A percentile compares a stretch with the other conserved stretches of the same genome.
Conservation (phyloP, 371 early-diverging fungal species). For the Syncephalastrum contaminatum region DNA sequence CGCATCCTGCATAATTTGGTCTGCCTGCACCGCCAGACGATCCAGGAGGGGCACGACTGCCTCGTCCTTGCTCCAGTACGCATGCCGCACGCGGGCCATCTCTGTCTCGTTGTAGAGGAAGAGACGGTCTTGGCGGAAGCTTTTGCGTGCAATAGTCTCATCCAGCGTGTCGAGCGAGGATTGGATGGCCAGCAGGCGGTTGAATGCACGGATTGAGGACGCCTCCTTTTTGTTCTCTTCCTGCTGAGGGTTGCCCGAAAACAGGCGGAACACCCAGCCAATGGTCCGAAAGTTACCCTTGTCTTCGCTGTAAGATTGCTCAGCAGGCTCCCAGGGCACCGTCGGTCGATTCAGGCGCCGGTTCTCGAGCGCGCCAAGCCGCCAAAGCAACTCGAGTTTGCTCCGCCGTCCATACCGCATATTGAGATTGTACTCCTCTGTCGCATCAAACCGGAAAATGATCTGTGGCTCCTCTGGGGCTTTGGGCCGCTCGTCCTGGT, state of each 20-base stretch:
- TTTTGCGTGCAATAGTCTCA: slow-evolving; percentile 59
- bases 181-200: slow-evolving; percentile 65
- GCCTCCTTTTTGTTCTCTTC: slow-evolving; percentile 68
- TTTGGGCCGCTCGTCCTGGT: slow-evolving; percentile 57
- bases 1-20: slow-evolving; percentile 33
- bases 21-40: slow-evolving; percentile 39
- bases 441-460: slow-evolving; percentile 63
- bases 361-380: slow-evolving; percentile 61
- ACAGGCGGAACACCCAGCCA: slow-evolving; percentile 69
- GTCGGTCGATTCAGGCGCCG: slow-evolving; percentile 57
- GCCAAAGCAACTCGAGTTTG: slow-evolving; percentile 68
- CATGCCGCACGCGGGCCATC: slow-evolving; percentile 52
- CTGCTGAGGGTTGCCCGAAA: slow-evolving; percentile 66
- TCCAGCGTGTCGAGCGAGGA: slow-evolving; percentile 64
- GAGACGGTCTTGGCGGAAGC: slow-evolving; percentile 53
- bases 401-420: slow-evolving; percentile 75
- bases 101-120: slow-evolving; percentile 58
- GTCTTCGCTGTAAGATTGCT: slow-evolving; percentile 50
- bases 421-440: slow-evolving; percentile 59
- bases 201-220: slow-evolving; percentile 62
- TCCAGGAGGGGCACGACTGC: slow-evolving; percentile 35
- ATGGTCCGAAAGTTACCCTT: slow-evolving; percentile 65
- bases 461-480: slow-evolving; percentile 72
- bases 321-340: slow-evolving; percentile 63
- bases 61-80: slow-evolving; percentile 57